These are phyloP conservation scores for Solanum peruvianum DNA, from an alignment of 257 asterid genomes.

Conservation along the genomic window DNA sequence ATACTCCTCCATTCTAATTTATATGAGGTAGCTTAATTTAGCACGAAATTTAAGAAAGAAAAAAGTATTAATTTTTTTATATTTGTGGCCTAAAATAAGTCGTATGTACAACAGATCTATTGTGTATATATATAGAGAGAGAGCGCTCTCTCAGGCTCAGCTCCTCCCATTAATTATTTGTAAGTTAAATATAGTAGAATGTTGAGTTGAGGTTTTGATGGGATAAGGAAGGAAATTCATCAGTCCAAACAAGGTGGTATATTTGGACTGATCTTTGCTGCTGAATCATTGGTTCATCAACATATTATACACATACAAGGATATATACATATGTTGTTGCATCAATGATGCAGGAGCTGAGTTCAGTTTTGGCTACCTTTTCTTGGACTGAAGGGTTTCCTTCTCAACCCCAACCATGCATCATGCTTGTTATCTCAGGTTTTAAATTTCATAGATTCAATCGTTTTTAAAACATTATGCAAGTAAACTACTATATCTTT, in stretches of 20 bases:
- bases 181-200: not conserved
- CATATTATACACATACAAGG: not conserved
- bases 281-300: constrained; percentile 21
- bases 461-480: too few species aligned
- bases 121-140: too few species aligned
- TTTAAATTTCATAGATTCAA: not conserved
- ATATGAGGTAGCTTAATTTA: not conserved
- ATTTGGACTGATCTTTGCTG: constrained; percentile 9
- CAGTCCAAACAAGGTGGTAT: constrained; percentile 3
- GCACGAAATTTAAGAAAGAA: not conserved
- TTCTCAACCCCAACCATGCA: not conserved
- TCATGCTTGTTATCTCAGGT: not conserved
- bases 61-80: too few species aligned
- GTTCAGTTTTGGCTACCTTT: constrained; percentile 4
- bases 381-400: constrained; percentile 28
- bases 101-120: too few species aligned
- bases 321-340: not conserved
- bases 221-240: constrained; percentile 3
- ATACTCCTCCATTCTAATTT: not conserved
- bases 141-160: not conserved
- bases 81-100: too few species aligned
- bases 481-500: too few species aligned
- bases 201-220: not conserved
- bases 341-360: constrained; percentile 13
- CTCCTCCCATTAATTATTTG: not conserved